These are phyloP conservation scores for Suillus discolor DNA, from an alignment of 768 basidiomycete genomes.

Conservation along the genomic window DNA sequence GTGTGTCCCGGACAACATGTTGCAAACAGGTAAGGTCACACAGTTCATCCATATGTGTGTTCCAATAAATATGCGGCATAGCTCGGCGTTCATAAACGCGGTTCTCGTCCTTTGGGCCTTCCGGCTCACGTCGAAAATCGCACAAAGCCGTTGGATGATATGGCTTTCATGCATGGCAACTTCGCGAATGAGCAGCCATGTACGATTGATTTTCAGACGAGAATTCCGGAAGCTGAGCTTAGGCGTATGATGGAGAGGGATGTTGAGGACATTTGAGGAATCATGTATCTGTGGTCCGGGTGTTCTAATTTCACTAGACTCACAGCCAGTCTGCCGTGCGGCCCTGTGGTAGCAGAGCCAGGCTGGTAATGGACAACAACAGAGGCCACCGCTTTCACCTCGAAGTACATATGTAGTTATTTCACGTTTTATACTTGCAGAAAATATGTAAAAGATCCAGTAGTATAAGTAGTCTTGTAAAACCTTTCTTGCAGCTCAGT, in stretches of 20 bases:
- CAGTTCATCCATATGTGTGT: not conserved
- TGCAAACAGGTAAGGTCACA: conserved; percentile 3
- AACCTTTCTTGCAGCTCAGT: no score
- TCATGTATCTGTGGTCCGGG: not conserved
- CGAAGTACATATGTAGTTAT: no score
- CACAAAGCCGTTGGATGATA: conserved; percentile 50
- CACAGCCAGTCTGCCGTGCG: not conserved
- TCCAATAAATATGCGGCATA: not conserved
- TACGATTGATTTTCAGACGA: conserved; percentile 51
- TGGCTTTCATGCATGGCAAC: conserved; percentile 45
- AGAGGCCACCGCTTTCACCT: not conserved
- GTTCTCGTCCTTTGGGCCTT: conserved; percentile 5
- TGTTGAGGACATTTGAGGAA: not conserved
- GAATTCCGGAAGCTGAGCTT: conserved; percentile 24
- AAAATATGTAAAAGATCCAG: no score
- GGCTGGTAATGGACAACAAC: not conserved
- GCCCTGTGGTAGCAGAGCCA: not conserved
- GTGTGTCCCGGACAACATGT: conserved; percentile 7
- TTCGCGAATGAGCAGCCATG: conserved; percentile 44
- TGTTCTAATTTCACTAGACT: not conserved
- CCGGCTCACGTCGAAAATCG: conserved; percentile 39
- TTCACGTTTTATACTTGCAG: not conserved
- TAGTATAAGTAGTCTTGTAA: no score
- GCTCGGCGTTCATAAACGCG: conserved; percentile 3
- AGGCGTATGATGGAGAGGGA: conserved; percentile 3